These are phyloP conservation scores for Geranomyces variabilis DNA, from an alignment of 192 early-diverging fungal genomes.

Conservation along the genomic window DNA sequence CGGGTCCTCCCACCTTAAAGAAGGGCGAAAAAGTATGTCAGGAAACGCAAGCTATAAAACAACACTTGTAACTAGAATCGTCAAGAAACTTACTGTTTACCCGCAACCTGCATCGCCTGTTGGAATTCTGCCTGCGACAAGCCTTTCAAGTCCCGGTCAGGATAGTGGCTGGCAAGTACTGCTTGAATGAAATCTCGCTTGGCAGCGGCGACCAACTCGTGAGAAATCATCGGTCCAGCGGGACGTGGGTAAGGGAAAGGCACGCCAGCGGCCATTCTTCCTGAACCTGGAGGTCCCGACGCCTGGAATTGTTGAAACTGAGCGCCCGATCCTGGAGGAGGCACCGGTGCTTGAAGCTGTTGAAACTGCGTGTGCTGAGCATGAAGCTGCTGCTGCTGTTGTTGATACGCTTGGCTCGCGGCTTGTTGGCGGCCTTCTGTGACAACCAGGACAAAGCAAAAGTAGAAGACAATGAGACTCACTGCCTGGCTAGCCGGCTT, in stretches of 20 bases:
- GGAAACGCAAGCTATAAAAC: no score
- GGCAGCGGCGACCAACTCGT: background rate
- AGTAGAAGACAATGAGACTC: no score
- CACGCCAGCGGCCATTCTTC: no score
- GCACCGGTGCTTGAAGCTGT: background rate
- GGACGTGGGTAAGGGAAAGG: no score
- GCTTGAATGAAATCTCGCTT: background rate
- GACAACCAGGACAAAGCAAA: no score
- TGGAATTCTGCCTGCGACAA: background rate
- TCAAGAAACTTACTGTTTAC: background rate
- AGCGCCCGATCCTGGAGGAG: no score
- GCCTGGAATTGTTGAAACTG: no score
- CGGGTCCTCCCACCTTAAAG: constrained; percentile 3
- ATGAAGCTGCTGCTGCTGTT: constrained; percentile 10
- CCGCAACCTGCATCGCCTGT: background rate
- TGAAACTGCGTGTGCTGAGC: background rate
- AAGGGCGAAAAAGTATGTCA: no score
- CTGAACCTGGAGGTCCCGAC: no score
- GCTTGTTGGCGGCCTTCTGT: background rate
- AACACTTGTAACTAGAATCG: no score
- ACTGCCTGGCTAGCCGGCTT: background rate
- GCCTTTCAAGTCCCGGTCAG: background rate
- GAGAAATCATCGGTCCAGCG: background rate
- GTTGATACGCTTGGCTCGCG: background rate
- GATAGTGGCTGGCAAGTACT: background rate